These are phyloP conservation scores for Cadophora gregata DNA, from an alignment of 2,329 filamentous ascomycete genomes.

Conservation along the genomic window DNA sequence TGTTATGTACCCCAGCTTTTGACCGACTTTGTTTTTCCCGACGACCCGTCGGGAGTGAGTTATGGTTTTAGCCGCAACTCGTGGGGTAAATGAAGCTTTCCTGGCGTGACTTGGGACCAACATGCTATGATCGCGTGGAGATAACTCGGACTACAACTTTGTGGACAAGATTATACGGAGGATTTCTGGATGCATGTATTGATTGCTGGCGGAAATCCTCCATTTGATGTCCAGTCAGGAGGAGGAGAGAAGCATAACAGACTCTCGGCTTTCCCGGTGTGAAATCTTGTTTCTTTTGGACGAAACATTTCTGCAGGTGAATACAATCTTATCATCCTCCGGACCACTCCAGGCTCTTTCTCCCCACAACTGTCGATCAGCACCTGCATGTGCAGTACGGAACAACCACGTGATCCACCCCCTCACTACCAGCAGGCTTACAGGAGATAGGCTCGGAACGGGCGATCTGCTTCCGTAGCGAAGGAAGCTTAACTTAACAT, in stretches of 20 bases:
- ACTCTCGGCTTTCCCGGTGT: no score
- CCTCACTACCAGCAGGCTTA: neutral
- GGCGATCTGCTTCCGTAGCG: neutral
- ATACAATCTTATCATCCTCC: neutral
- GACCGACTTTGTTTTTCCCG: slow-evolving; percentile 29
- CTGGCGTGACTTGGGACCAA: neutral
- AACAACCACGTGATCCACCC: neutral
- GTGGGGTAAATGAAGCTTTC: slow-evolving; percentile 11
- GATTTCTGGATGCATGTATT: neutral
- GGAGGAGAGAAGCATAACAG: neutral
- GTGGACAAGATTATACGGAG: neutral
- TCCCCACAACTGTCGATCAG: neutral
- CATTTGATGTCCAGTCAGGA: neutral
- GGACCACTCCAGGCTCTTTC: neutral
- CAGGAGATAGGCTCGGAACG: neutral
- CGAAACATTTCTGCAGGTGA: no score
- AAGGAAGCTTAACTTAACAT: no score
- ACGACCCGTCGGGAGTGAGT: slow-evolving; percentile 28
- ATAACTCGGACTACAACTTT: neutral
- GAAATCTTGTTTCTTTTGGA: no score
- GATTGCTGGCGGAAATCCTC: neutral
- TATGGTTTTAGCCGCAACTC: slow-evolving; percentile 19
- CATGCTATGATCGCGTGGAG: neutral
- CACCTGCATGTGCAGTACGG: neutral
- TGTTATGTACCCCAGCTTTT: slow-evolving; percentile 20